Evolutionary conservation across 2,329 filamentous ascomycete species (phyloP), one percentile per base, ranked within the genome.

Genomic region (Aspergillus sojae): DNA sequence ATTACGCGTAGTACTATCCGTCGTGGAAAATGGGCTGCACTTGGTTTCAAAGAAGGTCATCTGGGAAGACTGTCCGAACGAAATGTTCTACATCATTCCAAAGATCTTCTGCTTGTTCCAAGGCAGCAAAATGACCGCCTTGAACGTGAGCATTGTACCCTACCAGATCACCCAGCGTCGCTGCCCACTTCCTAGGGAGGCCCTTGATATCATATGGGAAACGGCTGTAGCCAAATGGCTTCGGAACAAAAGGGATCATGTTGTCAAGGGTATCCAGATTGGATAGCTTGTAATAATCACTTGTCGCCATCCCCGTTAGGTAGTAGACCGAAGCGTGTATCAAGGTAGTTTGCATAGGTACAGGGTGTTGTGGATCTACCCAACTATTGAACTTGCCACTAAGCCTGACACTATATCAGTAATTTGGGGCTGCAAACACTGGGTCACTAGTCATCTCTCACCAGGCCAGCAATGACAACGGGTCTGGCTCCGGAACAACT

Each of bases 51-150:
- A 21, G 50, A 53, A 48, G 45, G 45, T 53, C 50, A 53, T 53
- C 50, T 19, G 50, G 30, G n/a, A 53, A 53, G 14, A 21, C 50
- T 3, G 50, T 53, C 30, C 28, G 50, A 34, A 53, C 50, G 19
- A 53, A 53, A 34, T 34, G 50, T 21, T 53, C 50, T 11, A 53
- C 19, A 23, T 53, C 50, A 21, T 53, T 53, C 50, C 50, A 53
- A 5, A 53, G 50, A 10, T 32, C 50, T n/a, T 53, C 50, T 32
- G 50, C 26, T 21, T 28, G 10, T 19, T 53, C 50, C 28, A 53
- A 23, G 30, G 50, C 28, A n/a, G 50, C 50, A 34, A 53, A 53
- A 53, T 53, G 50, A 34, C 50, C 50, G 23, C 50, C 50, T 53
- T 9, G 26, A 32, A 32, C 28, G 50, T 53, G 50, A n/a, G 50